Conservation (phyloP, 2,329 filamentous ascomycete species). For the Pseudopyricularia javanii region DNA sequence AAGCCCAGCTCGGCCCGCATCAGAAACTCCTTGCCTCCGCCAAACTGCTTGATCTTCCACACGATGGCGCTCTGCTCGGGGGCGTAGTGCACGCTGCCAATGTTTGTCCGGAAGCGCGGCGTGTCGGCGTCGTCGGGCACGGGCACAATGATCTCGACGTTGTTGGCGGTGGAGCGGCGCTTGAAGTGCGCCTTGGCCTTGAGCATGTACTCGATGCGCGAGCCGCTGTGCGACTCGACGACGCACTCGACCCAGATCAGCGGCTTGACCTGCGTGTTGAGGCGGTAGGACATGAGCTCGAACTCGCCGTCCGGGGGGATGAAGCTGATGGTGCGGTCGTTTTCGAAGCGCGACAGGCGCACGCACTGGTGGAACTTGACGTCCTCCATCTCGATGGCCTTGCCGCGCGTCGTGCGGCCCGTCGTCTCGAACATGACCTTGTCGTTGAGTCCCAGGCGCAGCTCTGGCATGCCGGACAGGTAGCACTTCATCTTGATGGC, state of each 20-base stretch:
- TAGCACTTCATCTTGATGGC: conserved; percentile 99
- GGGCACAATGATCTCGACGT: conserved; percentile 94
- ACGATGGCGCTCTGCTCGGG: conserved; percentile 96
- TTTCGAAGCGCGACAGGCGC: conserved; percentile 88
- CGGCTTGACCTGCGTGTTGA: conserved; percentile 98
- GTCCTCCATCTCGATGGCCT: conserved; percentile 98
- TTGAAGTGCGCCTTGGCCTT: conserved; percentile 99
- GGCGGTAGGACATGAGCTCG: conserved; percentile 96
- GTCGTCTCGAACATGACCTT: conserved; percentile 99
- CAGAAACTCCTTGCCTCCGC: conserved; percentile 93
- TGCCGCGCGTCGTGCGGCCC: conserved; percentile 82
- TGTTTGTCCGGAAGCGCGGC: conserved; percentile 92
- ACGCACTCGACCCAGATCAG: conserved; percentile 98
- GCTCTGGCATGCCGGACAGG: conserved; percentile 92
- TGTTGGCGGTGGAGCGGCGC: conserved; percentile 92
- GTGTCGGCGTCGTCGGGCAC: conserved; percentile 96
- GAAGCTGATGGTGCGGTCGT: conserved; percentile 96
- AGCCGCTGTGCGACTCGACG: conserved; percentile 90
- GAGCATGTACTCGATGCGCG: conserved; percentile 96
- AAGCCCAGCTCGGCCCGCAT: conserved; percentile 95
- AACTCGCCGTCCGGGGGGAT: conserved; percentile 98
- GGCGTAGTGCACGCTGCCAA: conserved; percentile 93
- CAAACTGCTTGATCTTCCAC: conserved; percentile 99
- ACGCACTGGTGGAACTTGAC: conserved; percentile 99
- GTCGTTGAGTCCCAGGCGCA: conserved; percentile 89